Conservation (phyloP, 495 filamentous ascomycete genomes). For the Aspergillus hancockii region DNA sequence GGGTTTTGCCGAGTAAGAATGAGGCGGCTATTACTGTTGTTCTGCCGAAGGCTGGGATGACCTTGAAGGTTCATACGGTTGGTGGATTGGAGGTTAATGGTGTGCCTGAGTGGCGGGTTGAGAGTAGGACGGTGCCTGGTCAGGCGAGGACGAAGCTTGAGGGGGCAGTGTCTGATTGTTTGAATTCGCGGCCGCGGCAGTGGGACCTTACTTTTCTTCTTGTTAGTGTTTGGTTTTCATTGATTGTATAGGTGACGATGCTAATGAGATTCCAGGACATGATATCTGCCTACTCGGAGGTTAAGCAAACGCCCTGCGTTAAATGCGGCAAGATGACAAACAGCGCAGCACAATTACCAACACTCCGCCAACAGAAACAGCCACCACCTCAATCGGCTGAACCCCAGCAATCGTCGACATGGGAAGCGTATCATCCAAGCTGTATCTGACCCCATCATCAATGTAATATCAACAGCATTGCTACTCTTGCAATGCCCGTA, state of each 20-base stretch:
- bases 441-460: conserved; percentile 23
- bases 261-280: conserved; percentile 32
- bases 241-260: not conserved
- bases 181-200: conserved; percentile 39
- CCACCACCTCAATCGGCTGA: not conserved
- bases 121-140: conserved; percentile 22
- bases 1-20: conserved; percentile 26
- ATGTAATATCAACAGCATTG: not conserved
- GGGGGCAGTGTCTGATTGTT: conserved; percentile 30
- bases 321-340: conserved; percentile 43
- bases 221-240: conserved; percentile 26
- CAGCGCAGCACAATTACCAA: conserved; percentile 39
- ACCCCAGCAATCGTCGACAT: conserved; percentile 13
- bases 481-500: not conserved
- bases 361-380: conserved; percentile 27
- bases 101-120: conserved; percentile 38
- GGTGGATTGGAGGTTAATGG: conserved; percentile 16
- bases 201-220: conserved; percentile 47
- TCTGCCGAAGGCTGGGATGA: conserved; percentile 37
- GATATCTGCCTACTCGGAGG: conserved; percentile 42
- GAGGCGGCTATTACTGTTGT: conserved; percentile 29
- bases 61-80: conserved; percentile 32
- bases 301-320: conserved; percentile 40
- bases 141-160: conserved; percentile 35
- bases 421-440: conserved; percentile 28